These are phyloP conservation scores for Penicillium sp. DNA, from an alignment of 2,329 filamentous ascomycete genomes.

Conservation along the genomic window DNA sequence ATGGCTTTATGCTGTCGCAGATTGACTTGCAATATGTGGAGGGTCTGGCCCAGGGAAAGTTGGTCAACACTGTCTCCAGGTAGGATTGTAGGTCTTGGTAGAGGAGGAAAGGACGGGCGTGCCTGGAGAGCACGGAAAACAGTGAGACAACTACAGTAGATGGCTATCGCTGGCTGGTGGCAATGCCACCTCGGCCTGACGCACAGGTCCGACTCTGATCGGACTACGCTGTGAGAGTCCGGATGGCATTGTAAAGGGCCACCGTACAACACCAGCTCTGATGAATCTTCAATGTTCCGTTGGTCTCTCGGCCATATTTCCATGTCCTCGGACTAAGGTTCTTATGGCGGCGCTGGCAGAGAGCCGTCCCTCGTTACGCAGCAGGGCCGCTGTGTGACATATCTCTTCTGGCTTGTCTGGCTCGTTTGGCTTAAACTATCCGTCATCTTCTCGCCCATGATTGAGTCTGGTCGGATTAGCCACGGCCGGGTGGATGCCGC, in stretches of 20 bases:
- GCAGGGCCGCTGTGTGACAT: slow-evolving; percentile 5
- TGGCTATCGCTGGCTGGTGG: background rate
- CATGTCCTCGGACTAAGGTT: slow-evolving; percentile 14
- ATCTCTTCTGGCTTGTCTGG: background rate
- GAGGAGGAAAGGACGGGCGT: background rate
- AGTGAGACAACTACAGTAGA: background rate
- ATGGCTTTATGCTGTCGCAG: background rate
- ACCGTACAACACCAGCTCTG: background rate
- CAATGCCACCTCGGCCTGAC: background rate
- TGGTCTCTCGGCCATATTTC: background rate
- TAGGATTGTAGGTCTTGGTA: background rate
- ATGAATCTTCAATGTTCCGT: background rate
- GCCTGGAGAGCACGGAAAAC: background rate
- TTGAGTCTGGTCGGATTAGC: background rate
- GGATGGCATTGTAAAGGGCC: background rate
- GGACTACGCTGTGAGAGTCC: slow-evolving; percentile 4
- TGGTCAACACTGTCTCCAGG: background rate
- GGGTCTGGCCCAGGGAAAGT: background rate
- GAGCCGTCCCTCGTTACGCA: slow-evolving; percentile 1
- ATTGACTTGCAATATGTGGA: background rate
- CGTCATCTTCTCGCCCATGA: no score
- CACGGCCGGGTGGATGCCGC: background rate
- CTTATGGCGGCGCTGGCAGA: slow-evolving; percentile 8
- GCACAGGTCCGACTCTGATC: slow-evolving; percentile 7
- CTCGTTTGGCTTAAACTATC: background rate